Percentiles rank a stretch among this genome's conserved stretches.
phyloP scores from a whole-genome alignment of 2,329 filamentous ascomycete genomes.

The Cladosporium velox region DNA sequence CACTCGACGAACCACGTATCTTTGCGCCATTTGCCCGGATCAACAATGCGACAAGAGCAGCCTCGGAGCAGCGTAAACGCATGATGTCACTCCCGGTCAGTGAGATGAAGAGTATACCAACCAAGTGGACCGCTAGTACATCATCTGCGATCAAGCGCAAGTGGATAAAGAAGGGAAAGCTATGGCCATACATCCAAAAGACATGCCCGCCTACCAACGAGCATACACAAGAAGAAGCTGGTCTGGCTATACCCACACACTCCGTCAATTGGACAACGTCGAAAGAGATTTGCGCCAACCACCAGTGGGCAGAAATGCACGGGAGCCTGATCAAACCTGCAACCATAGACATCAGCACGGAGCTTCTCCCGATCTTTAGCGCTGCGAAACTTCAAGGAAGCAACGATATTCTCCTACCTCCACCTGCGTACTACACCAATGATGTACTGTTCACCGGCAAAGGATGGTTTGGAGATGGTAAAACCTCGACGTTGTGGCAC shows the following conservation, averaged over 20 bases:
- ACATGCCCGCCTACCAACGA: slow-evolving; percentile 1
- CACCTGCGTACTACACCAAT: slow-evolving; percentile 47
- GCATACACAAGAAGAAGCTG: background rate
- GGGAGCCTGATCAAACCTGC: slow-evolving; percentile 48
- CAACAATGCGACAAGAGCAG: slow-evolving; percentile 35
- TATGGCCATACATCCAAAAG: slow-evolving; percentile 4
- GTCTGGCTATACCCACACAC: background rate
- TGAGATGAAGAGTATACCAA: background rate
- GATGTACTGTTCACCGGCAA: slow-evolving; percentile 37
- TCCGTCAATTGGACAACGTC: slow-evolving; percentile 14
- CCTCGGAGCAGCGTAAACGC: background rate
- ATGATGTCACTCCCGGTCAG: slow-evolving; percentile 2
- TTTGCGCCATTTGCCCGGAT: slow-evolving; percentile 59
- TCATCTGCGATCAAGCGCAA: background rate
- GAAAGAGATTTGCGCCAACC: slow-evolving; percentile 46
- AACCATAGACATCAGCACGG: slow-evolving; percentile 41
- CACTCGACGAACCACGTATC: slow-evolving; percentile 59
- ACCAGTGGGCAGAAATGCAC: slow-evolving; percentile 44
- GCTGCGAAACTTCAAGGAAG: slow-evolving; percentile 49
- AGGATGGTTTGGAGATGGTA: slow-evolving; percentile 33
- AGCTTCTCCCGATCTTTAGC: slow-evolving; percentile 49
- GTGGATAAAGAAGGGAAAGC: slow-evolving; percentile 7
- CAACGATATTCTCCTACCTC: slow-evolving; percentile 51
- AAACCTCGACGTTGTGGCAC: slow-evolving; percentile 40
- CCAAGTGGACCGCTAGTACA: background rate